Evolutionary conservation across 208 protist species (phyloP), one percentile per base, ranked within the genome.

Genomic region (Crithidia acanthocephali): DNA sequence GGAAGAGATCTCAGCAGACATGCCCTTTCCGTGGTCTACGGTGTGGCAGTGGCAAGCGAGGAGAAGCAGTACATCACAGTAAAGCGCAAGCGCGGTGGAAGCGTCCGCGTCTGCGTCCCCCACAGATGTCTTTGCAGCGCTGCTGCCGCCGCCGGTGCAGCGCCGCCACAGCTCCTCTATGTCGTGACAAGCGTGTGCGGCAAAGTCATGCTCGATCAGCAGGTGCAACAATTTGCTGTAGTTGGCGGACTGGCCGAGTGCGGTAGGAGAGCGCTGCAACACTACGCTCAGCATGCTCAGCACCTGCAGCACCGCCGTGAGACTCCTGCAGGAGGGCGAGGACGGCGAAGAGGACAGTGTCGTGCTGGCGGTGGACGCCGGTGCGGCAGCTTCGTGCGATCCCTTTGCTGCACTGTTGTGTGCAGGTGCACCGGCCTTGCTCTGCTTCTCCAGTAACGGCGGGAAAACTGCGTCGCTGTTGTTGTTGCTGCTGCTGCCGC

Each of bases 1-100:
- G n/a, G 50, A 13, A 50, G 45, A 50, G 5, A 42, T 42, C 13
- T 42, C 37, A 42, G 13, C 37, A 42, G n/a, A n/a, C n/a, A n/a
- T n/a, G n/a, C n/a, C n/a, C n/a, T n/a, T n/a, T n/a, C 23, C 51
- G 1, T 60, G 23, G 10, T 9, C 2, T 0, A 37, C 37, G 0
- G 35, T n/a, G 28, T 32, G 33, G 11, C 33, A 37, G 45, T 78
- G 72, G 33, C 40, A 78, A 0, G 65, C 56, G 15, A 72, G 2
- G 8, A 78, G 50, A 11, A 78, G 23, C 35, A 78, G 30, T 33
- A 78, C 72, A 23, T 78, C 72, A 22, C 72, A 62, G 72, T 68
- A 78, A 11, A 72, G 72, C 20, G 72, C 51, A 16, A 78, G 48
- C 32, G 72, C 57, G 2, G 30, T 35, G 0, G 35, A 53, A 10